Evolutionary conservation across 805 yeast genomes (phyloP).

Genomic region (Nakazawaea pomicola): DNA sequence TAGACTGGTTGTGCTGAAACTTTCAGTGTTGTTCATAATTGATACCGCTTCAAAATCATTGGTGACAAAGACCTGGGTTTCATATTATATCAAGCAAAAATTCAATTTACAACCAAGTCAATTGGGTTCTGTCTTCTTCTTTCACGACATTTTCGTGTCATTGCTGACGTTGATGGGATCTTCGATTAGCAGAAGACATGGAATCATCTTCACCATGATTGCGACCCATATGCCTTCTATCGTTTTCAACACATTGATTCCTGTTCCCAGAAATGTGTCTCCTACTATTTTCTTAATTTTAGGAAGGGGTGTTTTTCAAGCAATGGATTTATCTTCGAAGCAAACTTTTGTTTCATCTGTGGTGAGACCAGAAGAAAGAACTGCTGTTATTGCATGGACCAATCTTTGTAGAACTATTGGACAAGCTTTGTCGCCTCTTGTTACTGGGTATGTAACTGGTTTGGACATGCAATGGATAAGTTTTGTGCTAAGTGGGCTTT

Average conservation of each 20-base stretch:
- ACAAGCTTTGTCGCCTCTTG: conserved; percentile 36
- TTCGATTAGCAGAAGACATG: conserved; percentile 35
- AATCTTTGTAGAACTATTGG: conserved; percentile 39
- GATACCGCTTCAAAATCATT: conserved; percentile 41
- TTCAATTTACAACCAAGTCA: conserved; percentile 29
- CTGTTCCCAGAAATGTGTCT: conserved; percentile 30
- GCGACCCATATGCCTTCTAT: conserved; percentile 40
- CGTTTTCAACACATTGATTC: conserved; percentile 31
- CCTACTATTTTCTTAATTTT: conserved; percentile 28
- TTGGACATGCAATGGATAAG: conserved; percentile 34
- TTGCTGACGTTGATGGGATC: conserved; percentile 38
- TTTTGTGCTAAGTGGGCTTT: conserved; percentile 35
- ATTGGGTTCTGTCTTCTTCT: conserved; percentile 36
- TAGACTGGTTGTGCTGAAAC: conserved; percentile 25
- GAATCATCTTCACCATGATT: conserved; percentile 41
- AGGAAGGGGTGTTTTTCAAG: conserved; percentile 34
- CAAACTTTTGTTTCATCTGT: conserved; percentile 40
- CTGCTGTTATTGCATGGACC: conserved; percentile 39
- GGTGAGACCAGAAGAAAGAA: conserved; percentile 34
- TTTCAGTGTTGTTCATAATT: conserved; percentile 33
- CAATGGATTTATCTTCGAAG: conserved; percentile 46
- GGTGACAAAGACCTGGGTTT: conserved; percentile 41
- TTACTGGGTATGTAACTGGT: conserved; percentile 35
- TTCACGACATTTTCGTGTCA: conserved; percentile 33
- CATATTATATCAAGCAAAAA: conserved; percentile 34